Evolutionary conservation across 2,329 filamentous ascomycete species (phyloP), one percentile per base, ranked within the genome.

Genomic region (Penicillium crustosum): DNA sequence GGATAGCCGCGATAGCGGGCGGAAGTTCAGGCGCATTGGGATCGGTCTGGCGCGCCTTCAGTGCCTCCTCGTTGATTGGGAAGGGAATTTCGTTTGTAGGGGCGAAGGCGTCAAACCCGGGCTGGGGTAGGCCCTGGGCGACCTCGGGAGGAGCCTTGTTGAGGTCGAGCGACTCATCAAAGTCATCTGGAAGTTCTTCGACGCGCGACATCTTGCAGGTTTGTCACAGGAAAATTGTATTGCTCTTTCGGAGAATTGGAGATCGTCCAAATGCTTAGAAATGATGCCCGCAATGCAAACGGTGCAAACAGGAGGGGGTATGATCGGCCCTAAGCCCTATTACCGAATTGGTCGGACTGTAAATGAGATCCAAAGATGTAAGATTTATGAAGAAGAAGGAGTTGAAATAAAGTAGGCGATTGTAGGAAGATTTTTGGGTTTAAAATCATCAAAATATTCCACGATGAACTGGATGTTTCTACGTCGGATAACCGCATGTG

Each of bases 1-100:
- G 81, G 44, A 84, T 77, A 2, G 81, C 81, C 19, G 82, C 83
- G 78, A 87, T 84, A 5, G 76, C 78, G 0, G 85, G 85, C 6
- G 86, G 85, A 60, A 87, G 75, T 13, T 77, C 74, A 6, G 83
- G 71, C 57, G 71, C 69, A 23, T 64, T 62, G 0, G 72, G 69
- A 31, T 73, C 69, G 50, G 68, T 65, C 21, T 70, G 58, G 17
- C 68, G 45, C 53, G 69, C 68, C 61, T 72, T 71, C 42, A 73
- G 47, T 10, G 62, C 66, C 55, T 73, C 70, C 55, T 72, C 67
- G 42, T 78, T 75, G 60, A 77, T 75, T 5, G 72, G 74, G 58
- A 78, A 76, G 15, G 73, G 75, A 29, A 68, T 66, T 55, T 75
- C 70, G 43, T 74, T 71, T 17, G 60, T 63, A 33, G 65, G 59